phyloP scores from a whole-genome alignment of 202 grass and related monocot species.

The Saccharum hybrid region DNA sequence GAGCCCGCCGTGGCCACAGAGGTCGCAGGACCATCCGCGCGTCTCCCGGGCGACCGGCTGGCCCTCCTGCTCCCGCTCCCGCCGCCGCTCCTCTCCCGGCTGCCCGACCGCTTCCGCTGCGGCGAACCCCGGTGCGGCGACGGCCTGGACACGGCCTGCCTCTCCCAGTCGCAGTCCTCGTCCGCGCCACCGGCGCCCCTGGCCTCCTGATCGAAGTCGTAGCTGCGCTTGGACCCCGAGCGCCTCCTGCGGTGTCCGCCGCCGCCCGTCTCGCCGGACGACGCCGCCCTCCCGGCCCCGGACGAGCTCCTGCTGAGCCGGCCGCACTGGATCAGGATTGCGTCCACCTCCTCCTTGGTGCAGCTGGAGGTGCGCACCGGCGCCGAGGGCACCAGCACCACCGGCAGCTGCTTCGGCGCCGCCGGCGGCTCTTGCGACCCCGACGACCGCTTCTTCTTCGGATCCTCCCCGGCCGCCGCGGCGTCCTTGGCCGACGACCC shows the following conservation, averaged over 20 bases:
- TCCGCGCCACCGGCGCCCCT: background rate
- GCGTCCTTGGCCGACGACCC: background rate
- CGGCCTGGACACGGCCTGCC: constrained; percentile 53
- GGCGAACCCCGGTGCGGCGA: constrained; percentile 70
- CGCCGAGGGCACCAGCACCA: constrained; percentile 43
- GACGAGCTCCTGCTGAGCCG: constrained; percentile 54
- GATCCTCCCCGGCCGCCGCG: constrained; percentile 7
- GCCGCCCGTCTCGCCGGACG: background rate
- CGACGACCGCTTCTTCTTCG: background rate
- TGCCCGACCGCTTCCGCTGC: constrained; percentile 68
- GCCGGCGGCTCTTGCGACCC: background rate
- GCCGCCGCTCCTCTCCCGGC: constrained; percentile 64
- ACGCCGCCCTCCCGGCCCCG: background rate
- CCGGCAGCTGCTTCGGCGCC: constrained; percentile 22
- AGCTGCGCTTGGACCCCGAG: constrained; percentile 86
- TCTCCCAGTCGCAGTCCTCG: constrained; percentile 54
- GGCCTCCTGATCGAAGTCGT: constrained; percentile 72
- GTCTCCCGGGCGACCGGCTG: too few species aligned
- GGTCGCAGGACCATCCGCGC: too few species aligned
- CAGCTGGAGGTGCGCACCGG: constrained; percentile 81
- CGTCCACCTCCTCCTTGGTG: constrained; percentile 87
- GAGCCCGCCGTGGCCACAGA: constrained; percentile 33
- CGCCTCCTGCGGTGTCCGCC: constrained; percentile 52
- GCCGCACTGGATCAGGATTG: constrained; percentile 86
- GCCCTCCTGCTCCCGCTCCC: constrained; percentile 48